Evolutionary conservation across 2,329 filamentous ascomycete species (phyloP), one percentile per base, ranked within the genome.

Genomic region (Aspergillus quadrilineatus): DNA sequence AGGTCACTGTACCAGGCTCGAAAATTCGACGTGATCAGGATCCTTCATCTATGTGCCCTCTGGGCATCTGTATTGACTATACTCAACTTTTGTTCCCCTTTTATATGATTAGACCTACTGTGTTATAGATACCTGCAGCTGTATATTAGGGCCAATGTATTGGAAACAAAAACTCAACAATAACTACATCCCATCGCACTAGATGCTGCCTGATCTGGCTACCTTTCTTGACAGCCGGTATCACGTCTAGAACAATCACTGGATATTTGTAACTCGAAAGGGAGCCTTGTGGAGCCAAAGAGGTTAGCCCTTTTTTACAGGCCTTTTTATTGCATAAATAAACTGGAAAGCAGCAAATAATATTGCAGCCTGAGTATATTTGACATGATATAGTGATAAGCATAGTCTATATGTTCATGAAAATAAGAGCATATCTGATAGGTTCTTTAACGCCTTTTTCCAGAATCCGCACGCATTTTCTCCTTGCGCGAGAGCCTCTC

Each of bases 401-500:
- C 22, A 54, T 45, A 56, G 54, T 54, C 62, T 58, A 47, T 60
- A 61, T 59, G 22, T 37, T 57, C 45, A 45, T 57, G 29, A 48
- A 52, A 52, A 53, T 45, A 47, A 57, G 46, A 55, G 57, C 47
- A 43, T 57, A 51, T 34, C 39, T 51, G 15, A 32, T 9, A 15
- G n/a, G 12, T 44, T 52, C 49, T 63, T 62, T 67, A 74, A 53
- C 69, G 68, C 53, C 68, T 70, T 61, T 68, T 73, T 17, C 62
- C 58, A 4, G 65, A 56, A 46, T 73, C 73, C n/a, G 65, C 58
- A 43, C 75, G 73, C 74, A 79, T 77, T 63, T 77, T 79, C 61
- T 83, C 77, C 64, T 81, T 82, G 53, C 82, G 77, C 62, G 78
- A 74, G 48, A 86, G 74, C 67, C 83, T 80, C 42, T 85, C 82